Conservation (phyloP, 176 grass and related monocot species). For the Cymbopogon citratus region DNA sequence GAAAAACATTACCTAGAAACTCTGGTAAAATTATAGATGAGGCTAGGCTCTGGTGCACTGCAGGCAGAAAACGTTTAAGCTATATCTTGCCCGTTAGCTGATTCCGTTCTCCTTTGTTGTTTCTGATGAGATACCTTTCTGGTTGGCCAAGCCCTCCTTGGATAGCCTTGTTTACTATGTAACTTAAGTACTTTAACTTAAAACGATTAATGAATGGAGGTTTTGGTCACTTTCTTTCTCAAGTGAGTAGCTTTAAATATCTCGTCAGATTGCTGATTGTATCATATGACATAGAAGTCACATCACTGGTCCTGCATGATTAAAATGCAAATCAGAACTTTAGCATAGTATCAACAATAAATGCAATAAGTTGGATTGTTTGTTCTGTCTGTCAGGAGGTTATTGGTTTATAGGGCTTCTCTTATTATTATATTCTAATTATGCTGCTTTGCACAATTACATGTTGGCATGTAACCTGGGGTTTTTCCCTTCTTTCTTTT, state of each 20-base stretch:
- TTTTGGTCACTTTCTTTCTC: background rate
- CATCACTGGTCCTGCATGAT: background rate
- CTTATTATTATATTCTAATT: background rate
- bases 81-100: background rate
- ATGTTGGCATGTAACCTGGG: background rate
- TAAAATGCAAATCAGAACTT: background rate
- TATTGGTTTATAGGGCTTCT: conserved; percentile 8
- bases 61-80: background rate
- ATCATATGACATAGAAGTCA: background rate
- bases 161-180: background rate
- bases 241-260: background rate
- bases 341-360: background rate
- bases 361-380: background rate
- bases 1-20: background rate
- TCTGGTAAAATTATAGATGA: background rate
- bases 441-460: background rate
- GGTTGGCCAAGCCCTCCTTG: background rate
- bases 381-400: background rate
- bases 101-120: background rate
- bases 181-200: background rate
- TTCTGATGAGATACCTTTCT: background rate
- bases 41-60: background rate
- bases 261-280: too few relatives aligned
- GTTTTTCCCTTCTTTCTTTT: background rate
- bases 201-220: background rate